Percentiles rank a stretch among this genome's conserved stretches.
phyloP scores from a whole-genome alignment of 2,329 filamentous ascomycete genomes.

The Aspergillus aculeatinus region DNA sequence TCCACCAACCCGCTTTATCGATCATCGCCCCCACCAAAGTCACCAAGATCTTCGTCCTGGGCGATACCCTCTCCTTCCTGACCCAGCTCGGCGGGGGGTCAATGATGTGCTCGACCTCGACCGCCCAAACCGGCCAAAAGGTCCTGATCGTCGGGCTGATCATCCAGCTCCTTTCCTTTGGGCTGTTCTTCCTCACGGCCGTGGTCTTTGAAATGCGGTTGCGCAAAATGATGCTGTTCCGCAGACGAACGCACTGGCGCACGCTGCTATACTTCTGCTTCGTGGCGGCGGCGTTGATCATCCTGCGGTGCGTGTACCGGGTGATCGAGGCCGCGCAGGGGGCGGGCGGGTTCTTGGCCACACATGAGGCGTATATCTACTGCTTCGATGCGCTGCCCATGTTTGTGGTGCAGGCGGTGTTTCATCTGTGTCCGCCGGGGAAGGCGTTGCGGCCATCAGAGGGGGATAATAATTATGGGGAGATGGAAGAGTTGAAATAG shows the following conservation, averaged over 20 bases:
- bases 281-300: conserved; percentile 2
- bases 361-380: conserved; percentile 12
- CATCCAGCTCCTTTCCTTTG: too few species aligned
- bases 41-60: conserved; percentile 9
- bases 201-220: background rate
- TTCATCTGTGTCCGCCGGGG: conserved; percentile 10
- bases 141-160: too few species aligned
- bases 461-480: too few species aligned
- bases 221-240: too few species aligned
- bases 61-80: conserved; percentile 7
- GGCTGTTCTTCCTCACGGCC: too few species aligned
- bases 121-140: too few species aligned
- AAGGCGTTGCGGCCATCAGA: background rate
- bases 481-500: too few species aligned
- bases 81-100: background rate
- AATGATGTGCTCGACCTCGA: background rate
- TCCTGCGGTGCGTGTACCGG: conserved; percentile 9
- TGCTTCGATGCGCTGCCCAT: conserved; percentile 14
- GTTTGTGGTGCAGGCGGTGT: conserved; percentile 14
- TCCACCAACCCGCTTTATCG: conserved; percentile 1
- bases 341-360: background rate
- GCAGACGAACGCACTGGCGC: too few species aligned
- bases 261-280: too few species aligned
- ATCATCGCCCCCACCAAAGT: conserved; percentile 7
- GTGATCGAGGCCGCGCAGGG: conserved; percentile 8